These are phyloP conservation scores for Cercis canadensis DNA, from an alignment of 306 rosid genomes.

Conservation along the genomic window DNA sequence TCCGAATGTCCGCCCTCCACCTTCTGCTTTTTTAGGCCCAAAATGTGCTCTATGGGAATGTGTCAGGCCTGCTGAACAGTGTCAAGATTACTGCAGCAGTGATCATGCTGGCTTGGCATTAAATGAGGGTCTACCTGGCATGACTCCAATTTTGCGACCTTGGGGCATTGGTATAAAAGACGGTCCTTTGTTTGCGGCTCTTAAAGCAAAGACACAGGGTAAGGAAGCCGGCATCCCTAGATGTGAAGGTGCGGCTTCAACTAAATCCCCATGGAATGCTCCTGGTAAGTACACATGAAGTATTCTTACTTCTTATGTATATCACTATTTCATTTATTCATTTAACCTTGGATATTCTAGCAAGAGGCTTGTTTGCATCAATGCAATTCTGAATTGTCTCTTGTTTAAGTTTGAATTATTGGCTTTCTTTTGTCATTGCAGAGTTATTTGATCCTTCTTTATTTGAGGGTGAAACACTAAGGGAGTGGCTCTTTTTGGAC, in stretches of 20 bases:
- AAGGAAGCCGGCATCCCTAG: conserved; percentile 89
- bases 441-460: conserved; percentile 82
- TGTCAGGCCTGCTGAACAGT: conserved; percentile 90
- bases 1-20: conserved; percentile 83
- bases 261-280: conserved; percentile 96
- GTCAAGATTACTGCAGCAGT: conserved; percentile 82
- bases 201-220: conserved; percentile 76
- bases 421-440: conserved; percentile 45
- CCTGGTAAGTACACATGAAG: conserved; percentile 57
- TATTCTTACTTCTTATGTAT: conserved; percentile 15
- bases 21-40: conserved; percentile 91
- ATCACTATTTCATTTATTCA: conserved; percentile 5
- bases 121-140: conserved; percentile 89
- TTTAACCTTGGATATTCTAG: conserved; percentile 29
- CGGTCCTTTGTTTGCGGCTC: conserved; percentile 79
- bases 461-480: conserved; percentile 73
- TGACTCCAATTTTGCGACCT: conserved; percentile 83
- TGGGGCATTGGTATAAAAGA: conserved; percentile 92
- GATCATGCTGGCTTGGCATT: conserved; percentile 73
- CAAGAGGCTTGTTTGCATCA: conserved; percentile 22
- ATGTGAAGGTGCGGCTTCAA: conserved; percentile 94
- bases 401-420: conserved; percentile 29
- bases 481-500: conserved; percentile 99
- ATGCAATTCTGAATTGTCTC: neutral
- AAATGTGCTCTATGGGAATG: conserved; percentile 98